These are phyloP conservation scores for Leucocoprinus sp. DNA, from an alignment of 768 basidiomycete genomes.

Conservation along the genomic window DNA sequence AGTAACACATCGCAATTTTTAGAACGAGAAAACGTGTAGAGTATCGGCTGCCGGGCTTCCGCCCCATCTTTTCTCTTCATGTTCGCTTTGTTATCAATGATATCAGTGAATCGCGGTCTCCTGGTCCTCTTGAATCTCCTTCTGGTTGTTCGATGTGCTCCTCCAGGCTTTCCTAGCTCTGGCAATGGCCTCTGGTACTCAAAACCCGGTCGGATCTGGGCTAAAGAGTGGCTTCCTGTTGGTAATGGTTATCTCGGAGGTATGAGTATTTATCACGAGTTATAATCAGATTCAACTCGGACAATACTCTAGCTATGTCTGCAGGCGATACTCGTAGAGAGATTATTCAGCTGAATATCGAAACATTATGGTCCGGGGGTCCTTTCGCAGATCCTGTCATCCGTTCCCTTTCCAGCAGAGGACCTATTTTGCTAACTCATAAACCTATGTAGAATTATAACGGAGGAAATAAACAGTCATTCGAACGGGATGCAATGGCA, in stretches of 20 bases:
- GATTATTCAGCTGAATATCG: conserved; percentile 61
- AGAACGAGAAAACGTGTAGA: no score
- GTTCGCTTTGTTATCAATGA: conserved; percentile 1
- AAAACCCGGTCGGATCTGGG: conserved; percentile 45
- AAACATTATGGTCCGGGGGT: conserved; percentile 71
- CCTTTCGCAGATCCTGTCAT: conserved; percentile 58
- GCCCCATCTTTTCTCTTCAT: conserved; percentile 1
- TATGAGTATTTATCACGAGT: conserved; percentile 17
- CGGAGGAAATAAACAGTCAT: conserved; percentile 55
- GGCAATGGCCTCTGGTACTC: conserved; percentile 76
- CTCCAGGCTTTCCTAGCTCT: conserved; percentile 48
- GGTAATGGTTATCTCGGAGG: conserved; percentile 71
- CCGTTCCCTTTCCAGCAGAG: background rate
- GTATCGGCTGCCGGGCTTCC: no score
- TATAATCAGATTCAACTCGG: background rate
- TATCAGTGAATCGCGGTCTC: conserved; percentile 4
- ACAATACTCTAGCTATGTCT: conserved; percentile 43
- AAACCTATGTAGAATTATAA: conserved; percentile 44
- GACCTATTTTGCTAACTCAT: background rate
- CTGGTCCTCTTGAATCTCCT: conserved; percentile 18
- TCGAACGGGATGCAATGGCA: conserved; percentile 35
- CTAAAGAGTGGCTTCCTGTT: conserved; percentile 54
- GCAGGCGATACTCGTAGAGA: conserved; percentile 56
- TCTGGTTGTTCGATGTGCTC: conserved; percentile 14
- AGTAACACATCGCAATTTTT: no score